Base-by-base conservation (phyloP, 257 asterid genomes). In the Cordia subcordata region DNA sequence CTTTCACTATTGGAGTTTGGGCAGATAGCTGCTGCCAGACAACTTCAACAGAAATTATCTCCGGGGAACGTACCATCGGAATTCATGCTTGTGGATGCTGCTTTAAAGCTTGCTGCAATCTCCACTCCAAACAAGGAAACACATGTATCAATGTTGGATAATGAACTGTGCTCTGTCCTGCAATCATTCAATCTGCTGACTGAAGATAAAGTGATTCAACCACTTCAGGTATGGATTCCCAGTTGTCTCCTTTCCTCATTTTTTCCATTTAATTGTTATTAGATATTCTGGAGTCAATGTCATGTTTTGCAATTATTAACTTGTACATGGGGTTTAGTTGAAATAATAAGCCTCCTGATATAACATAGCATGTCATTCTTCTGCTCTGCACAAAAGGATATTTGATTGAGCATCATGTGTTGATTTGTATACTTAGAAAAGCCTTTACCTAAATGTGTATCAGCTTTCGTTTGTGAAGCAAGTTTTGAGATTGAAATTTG, bases 1-100 rank as follows among this genome's bases (percentile, higher is more conserved):
- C 95, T 93, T 68, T 86, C 99, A 19, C 74, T 93, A 67, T 77
- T 93, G 82, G 97, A 93, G 73, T 89, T 88, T 71, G 99, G 99
- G 64, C 99, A 88, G 77, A 70, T 74, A 69, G 63, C 81, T 54
- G 97, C 97, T 67, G 94, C 99, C 68, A 75, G 85, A 68, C 99
- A 93, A 77, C 86, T 93, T 74, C 97, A 86, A 66, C 76, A 83
- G 72, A 93, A 93, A 66, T 77, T 93, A 54, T 81, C 99, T 59
- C 95, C 94, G 55, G 95, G 79, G 27, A 77, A 82, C 66, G 74
- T 77, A 53, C 95, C 95, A 33, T 68, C 86, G 63, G 97, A 93
- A 63, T 83, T 93, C 66, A 62, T 72, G 58, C 76, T 85, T 56
- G 79, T 85, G 42, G 94, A 93, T 74, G 77, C 85, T 65, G 81